Base-by-base conservation (phyloP, 495 filamentous ascomycete genomes). In the Letharia columbiana region DNA sequence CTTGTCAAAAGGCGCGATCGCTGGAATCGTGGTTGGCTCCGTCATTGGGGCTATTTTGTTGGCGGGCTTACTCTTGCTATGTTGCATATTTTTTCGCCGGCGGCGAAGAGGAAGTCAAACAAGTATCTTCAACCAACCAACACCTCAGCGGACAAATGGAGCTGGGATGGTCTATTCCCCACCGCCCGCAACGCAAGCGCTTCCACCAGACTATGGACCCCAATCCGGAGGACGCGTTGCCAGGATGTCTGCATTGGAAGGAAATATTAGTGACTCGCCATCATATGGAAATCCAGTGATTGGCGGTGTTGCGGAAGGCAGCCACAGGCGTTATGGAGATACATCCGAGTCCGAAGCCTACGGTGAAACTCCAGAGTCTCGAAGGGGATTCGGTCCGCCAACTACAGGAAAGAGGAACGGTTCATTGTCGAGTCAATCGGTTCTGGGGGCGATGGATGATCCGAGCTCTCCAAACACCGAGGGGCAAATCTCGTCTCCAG, bases 221-320 rank as follows among this genome's bases (percentile, higher is more conserved):
- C 82, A 93, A 35, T 89, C 92, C 47, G 93, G 92, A 41, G 92
- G 91, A 45, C 86, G 95, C 54, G 92, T 99, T 59, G 89, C 94
- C 12, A 85, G 95, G 45, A 98, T 99, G 95, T 92, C 93, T 41
- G 95, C 95, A 17, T 77, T 99, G 44, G 92, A 97, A 73, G 86
- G 81, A 1, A 80, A 84, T 66, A 81, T 86, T 0, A 85, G 81
- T 63, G 81, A 84, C 17, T 83, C 86, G 0, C 81, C 87, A 0
- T 82, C 84, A 8, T 82, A 75, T 28, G 83, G 78, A 3, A 80
- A 76, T 28, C 76, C 67, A 68, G 73, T 50, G 57, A 73, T 61
- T n/a, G 65, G 39, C 7, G 79, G 74, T 12, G 71, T 70, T n/a
- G 74, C 72, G 8, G 76, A 65, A 31, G 75, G 76, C 20, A 65